Conservation (phyloP, 176 grass and related monocot species). For the Elaeis guineensis region DNA sequence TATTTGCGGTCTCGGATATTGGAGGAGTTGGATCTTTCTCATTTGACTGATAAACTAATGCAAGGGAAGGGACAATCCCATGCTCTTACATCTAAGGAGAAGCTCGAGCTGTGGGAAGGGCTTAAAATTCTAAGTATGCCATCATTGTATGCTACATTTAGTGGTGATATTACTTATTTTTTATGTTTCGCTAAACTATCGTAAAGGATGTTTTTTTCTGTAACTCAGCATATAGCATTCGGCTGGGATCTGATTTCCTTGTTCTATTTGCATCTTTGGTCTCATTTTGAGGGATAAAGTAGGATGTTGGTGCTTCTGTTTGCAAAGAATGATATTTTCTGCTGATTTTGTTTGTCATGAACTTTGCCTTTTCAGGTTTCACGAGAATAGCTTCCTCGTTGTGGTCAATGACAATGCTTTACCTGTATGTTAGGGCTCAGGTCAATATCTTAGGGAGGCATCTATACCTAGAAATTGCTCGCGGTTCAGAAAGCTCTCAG, state of each 20-base stretch:
- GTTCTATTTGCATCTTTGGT: too few relatives aligned
- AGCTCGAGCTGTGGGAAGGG: slow-evolving; percentile 72
- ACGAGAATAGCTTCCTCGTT: slow-evolving; percentile 66
- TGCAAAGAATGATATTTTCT: too few relatives aligned
- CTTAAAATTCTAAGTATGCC: slow-evolving; percentile 79
- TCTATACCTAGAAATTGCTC: slow-evolving; percentile 82
- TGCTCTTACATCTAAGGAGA: slow-evolving; percentile 46
- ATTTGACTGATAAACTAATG: slow-evolving; percentile 61
- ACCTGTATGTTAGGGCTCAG: slow-evolving; percentile 92
- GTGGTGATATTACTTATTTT: too few relatives aligned
- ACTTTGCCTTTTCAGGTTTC: slow-evolving; percentile 52
- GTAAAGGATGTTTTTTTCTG: too few relatives aligned
- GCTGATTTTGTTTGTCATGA: not conserved
- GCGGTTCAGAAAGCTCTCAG: slow-evolving; percentile 37
- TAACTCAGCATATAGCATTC: too few relatives aligned
- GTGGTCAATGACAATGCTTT: slow-evolving; percentile 88
- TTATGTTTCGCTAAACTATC: too few relatives aligned
- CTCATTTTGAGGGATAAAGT: too few relatives aligned
- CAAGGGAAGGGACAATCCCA: slow-evolving; percentile 67
- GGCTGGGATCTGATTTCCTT: too few relatives aligned
- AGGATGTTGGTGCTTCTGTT: too few relatives aligned
- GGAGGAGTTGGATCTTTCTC: slow-evolving; percentile 65
- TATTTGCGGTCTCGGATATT: slow-evolving; percentile 55
- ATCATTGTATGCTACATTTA: slow-evolving; percentile 2
- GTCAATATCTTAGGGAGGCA: slow-evolving; percentile 95